A percentile compares a stretch with the other conserved stretches of the same genome.
Evolutionary conservation across 257 asterid species (phyloP).

Genomic region (Solanum virginianum): DNA sequence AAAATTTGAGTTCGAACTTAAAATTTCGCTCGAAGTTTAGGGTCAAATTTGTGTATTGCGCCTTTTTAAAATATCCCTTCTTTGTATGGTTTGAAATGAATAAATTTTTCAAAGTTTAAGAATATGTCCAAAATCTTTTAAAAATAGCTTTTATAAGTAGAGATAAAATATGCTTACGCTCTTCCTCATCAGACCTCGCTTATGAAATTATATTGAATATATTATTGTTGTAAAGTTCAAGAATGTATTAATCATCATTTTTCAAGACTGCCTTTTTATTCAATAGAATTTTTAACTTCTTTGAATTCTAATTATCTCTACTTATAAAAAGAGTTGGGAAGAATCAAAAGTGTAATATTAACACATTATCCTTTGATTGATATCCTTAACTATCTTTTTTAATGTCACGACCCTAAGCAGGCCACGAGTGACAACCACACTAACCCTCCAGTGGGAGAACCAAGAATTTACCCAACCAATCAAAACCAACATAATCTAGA

Average conservation of each 20-base stretch:
- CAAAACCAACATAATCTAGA: too few species aligned
- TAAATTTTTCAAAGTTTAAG: background rate
- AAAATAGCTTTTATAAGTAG: fast-evolving
- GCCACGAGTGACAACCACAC: too few species aligned
- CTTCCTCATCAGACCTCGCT: fast-evolving
- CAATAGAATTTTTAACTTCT: background rate
- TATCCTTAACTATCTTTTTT: too few species aligned
- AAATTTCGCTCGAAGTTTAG: too few species aligned
- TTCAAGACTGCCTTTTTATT: background rate
- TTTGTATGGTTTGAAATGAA: background rate
- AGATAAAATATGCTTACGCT: background rate
- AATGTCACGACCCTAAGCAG: too few species aligned
- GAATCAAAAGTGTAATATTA: too few species aligned
- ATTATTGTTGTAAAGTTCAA: background rate
- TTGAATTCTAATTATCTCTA: background rate
- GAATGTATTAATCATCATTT: background rate
- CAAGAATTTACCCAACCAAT: too few species aligned
- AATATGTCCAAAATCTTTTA: background rate
- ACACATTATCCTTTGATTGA: too few species aligned
- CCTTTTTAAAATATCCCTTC: background rate
- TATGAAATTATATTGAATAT: background rate
- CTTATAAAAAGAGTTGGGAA: background rate
- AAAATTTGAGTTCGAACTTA: too few species aligned
- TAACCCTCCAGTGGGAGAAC: too few species aligned
- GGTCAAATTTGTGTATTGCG: too few species aligned